Base-by-base conservation (phyloP, 179 eudicot species). In the Drosera spatulata region DNA sequence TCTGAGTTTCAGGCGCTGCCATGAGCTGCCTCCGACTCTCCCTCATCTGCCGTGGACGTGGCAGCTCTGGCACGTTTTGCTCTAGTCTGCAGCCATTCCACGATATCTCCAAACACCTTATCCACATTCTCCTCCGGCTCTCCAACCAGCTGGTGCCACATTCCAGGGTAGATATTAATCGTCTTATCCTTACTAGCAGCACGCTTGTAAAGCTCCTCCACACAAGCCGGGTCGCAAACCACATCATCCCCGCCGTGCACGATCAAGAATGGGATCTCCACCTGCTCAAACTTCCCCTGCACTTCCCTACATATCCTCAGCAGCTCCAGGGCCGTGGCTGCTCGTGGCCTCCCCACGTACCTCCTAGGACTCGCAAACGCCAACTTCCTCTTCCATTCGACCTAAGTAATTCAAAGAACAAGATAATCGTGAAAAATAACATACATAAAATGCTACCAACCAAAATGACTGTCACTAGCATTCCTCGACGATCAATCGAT, bases 251-350 rank as follows among this genome's bases (percentile, higher is more conserved):
- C 45, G 45, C 6, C 6, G 5, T 43, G 45, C 45, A 43, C 45
- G 45, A 91, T 79, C 67, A 91, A 61, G 3, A 91, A 59, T 5
- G 98, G 95, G 41, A 75, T 58, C 1, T 82, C 80, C 10, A 91
- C 70, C 61, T 91, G 87, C 10, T 69, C 73, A 10, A 80, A 82
- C 63, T 79, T 78, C 43, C 69, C 67, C 52, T 85, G 98, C 10
- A 88, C 58, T 61, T 91, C 98, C 55, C 76, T 64, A 66, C 96
- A 82, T 47, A 91, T 78, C 66, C 98, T 72, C 67, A 91, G 63
- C 38, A 91, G 71, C 76, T 91, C 98, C 2, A 61, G 71, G 1
- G 98, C 98, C 0, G 98, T 91, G 42, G 87, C 89, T 1, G 96
- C 86, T 6, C 93, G 79, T 50, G 98, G 98, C 70, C 75, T 75